phyloP scores from a whole-genome alignment of 225 moss, liverwort and hornwort genomes.

The Neckera pumila region DNA sequence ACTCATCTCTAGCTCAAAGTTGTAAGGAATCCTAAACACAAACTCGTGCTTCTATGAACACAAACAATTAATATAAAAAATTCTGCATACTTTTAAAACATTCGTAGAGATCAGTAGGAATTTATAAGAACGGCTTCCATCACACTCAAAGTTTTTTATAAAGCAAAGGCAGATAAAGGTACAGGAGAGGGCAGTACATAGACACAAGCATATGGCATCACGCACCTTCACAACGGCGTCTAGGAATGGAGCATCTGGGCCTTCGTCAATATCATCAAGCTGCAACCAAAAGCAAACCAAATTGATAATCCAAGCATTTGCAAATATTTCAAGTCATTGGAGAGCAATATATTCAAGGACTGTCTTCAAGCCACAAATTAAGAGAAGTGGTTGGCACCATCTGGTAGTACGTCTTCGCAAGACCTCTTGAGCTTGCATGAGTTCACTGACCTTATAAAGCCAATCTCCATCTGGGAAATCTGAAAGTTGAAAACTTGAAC shows the following conservation, averaged over 20 bases:
- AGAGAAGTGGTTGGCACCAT: neutral
- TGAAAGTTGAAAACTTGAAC: conserved; percentile 19
- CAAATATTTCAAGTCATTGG: neutral
- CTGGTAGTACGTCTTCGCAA: neutral
- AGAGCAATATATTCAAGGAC: no score
- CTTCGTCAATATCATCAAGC: conserved; percentile 72
- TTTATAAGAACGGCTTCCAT: neutral
- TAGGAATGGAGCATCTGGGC: conserved; percentile 78
- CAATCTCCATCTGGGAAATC: conserved; percentile 34
- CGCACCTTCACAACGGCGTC: conserved; percentile 98
- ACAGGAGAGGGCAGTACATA: neutral
- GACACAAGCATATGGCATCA: neutral
- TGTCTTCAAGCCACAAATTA: neutral
- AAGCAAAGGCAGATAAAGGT: neutral
- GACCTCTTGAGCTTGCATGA: neutral
- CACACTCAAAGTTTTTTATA: neutral
- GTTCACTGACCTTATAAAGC: conserved; percentile 38
- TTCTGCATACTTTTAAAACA: neutral
- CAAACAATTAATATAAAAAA: neutral
- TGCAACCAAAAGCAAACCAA: conserved; percentile 10
- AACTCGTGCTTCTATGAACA: neutral
- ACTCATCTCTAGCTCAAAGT: neutral
- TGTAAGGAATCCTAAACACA: neutral
- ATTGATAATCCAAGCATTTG: neutral
- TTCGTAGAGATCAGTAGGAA: neutral